A percentile compares a stretch with the other conserved stretches of the same genome.
Evolutionary conservation across 768 basidiomycete genomes (phyloP).

Genomic region (Rhizopogon vesiculosus): DNA sequence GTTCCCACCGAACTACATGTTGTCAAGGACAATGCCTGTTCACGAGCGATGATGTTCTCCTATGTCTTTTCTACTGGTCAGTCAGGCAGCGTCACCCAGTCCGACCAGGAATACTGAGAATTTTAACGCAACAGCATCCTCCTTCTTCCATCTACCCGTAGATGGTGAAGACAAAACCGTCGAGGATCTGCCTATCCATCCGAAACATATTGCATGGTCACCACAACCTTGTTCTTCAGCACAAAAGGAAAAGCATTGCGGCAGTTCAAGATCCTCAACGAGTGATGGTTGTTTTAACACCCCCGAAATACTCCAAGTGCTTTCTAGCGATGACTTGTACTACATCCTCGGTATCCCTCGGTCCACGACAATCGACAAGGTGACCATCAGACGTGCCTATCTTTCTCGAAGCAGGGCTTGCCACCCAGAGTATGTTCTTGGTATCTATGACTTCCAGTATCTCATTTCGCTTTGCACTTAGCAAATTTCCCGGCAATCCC

Average conservation of each 20-base stretch:
- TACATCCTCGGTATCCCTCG: constrained; percentile 62
- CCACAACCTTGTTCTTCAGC: constrained; percentile 13
- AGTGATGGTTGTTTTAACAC: constrained; percentile 7
- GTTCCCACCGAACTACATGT: constrained; percentile 7
- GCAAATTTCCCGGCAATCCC: constrained; percentile 74
- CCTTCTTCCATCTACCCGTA: constrained; percentile 60
- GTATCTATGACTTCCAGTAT: not conserved
- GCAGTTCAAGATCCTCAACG: not conserved
- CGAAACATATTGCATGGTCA: constrained; percentile 25
- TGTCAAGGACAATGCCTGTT: not conserved
- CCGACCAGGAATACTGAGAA: not conserved
- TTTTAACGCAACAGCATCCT: constrained; percentile 38
- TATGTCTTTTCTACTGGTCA: constrained; percentile 19
- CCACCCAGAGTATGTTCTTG: constrained; percentile 74
- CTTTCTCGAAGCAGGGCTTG: constrained; percentile 70
- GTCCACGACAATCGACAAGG: constrained; percentile 47
- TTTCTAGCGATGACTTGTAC: constrained; percentile 66
- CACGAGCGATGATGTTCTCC: constrained; percentile 23
- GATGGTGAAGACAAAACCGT: constrained; percentile 49
- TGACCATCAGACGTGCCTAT: constrained; percentile 69
- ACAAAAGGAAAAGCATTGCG: constrained; percentile 8
- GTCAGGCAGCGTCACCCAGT: constrained; percentile 13
- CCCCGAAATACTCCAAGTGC: constrained; percentile 37
- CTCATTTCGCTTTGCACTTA: constrained; percentile 25
- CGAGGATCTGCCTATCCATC: constrained; percentile 24